Base-by-base conservation (phyloP, 2,329 filamentous ascomycete species). In the Pleomassaria siparia region DNA sequence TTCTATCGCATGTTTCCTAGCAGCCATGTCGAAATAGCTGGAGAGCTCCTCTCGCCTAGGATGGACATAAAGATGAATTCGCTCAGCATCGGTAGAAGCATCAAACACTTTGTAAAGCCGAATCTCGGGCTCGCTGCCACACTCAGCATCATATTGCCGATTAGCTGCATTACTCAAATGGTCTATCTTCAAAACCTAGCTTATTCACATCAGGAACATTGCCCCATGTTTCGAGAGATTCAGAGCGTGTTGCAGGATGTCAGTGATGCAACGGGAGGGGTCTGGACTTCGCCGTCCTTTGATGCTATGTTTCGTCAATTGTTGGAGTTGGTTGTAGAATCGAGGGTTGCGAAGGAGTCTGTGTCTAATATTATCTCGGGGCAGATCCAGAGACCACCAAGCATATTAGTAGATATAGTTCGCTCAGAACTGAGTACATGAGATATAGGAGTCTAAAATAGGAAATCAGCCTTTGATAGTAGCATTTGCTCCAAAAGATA, bases 31-130 rank as follows among this genome's bases (percentile, higher is more conserved):
- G 11, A 11, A 21, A 12, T 12, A 15, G 35, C 9, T 4, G 13
- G 7, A 24, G 3, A 13, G n/a, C 20, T 37, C 8, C 4, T 4
- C 35, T 37, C 35, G n/a, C 35, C 35, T 33, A 32, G 39, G 10
- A 36, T 40, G 26, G 32, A 46, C n/a, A 28, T 52, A 5, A 16
- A 43, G 3, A 46, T 42, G 18, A 49, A 47, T 29, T 29, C 30
- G 20, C 47, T 51, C 26, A 45, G 44, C 16, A 47, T 58, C 16
- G 44, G 46, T 2, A 33, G 39, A 13, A 41, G 43, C 26, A 22
- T 46, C 1, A 45, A 43, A 13, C 42, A 43, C 26, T 56, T 53
- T 15, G 33, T 54, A 0, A 18, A 39, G 11, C 41, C 43, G 18
- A 35, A 37, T 22, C 11, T 33, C 9, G 47, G 51, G 2, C n/a